Evolutionary conservation across 805 yeast species (phyloP).

Genomic region (Kluyveromyces wickerhamii): DNA sequence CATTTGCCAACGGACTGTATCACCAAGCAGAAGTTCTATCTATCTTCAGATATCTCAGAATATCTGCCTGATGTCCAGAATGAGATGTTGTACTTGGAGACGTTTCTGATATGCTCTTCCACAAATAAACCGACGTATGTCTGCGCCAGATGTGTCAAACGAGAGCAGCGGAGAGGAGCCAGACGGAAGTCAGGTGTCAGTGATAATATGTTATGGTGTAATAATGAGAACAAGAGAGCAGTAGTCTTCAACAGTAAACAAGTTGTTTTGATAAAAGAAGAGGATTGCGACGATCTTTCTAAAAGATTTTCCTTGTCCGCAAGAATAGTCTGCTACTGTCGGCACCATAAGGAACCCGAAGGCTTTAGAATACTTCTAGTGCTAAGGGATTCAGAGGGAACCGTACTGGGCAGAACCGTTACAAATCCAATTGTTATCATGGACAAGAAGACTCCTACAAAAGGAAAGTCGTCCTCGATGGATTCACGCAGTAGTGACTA

Average conservation of each 20-base stretch:
- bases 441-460: conserved; percentile 73
- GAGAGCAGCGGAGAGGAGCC: conserved; percentile 91
- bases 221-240: conserved; percentile 67
- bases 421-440: conserved; percentile 81
- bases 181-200: conserved; percentile 78
- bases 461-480: neutral
- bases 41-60: conserved; percentile 35
- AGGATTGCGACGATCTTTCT: conserved; percentile 18
- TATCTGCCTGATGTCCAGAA: conserved; percentile 42
- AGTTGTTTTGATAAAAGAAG: conserved; percentile 43
- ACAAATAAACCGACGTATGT: conserved; percentile 54
- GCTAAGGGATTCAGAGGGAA: conserved; percentile 51
- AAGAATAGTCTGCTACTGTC: conserved; percentile 89
- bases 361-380: conserved; percentile 75
- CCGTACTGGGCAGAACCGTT: conserved; percentile 61
- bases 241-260: conserved; percentile 89
- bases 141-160: conserved; percentile 80
- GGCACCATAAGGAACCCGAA: conserved; percentile 84
- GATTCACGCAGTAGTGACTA: neutral
- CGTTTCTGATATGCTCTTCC: conserved; percentile 65
- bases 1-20: conserved; percentile 84
- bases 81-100: conserved; percentile 60
- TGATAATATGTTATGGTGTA: conserved; percentile 72
- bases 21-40: conserved; percentile 76
- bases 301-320: conserved; percentile 45